Evolutionary conservation across 495 filamentous ascomycete species (phyloP), one percentile per base, ranked within the genome.

Genomic region (Astrocystis sublimbata): DNA sequence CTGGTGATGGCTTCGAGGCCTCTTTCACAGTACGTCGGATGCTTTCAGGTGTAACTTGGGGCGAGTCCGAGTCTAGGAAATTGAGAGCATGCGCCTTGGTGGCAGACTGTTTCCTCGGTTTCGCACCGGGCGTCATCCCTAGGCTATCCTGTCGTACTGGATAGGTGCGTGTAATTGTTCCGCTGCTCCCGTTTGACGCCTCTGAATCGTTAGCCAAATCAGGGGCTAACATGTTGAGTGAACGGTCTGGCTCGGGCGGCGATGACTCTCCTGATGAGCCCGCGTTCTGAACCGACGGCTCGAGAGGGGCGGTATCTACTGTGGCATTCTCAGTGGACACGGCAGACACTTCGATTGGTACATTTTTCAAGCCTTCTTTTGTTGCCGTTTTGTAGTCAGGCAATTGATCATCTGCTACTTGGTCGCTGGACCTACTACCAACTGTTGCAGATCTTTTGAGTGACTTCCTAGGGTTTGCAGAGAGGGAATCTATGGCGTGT

Each of bases 31-130:
- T 66, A 15, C 65, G 69, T 41, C 69, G 53, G 55, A 75, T 71
- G 50, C 55, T 63, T 42, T 76, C 73, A 15, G 68, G 47, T 0
- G 73, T 75, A 0, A 73, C 43, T 21, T 36, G 52, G 12, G 72
- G 72, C 13, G 72, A 73, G 49, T 74, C 73, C 5, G 62, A 62
- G 41, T 75, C 71, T 4, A 77, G 57, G 36, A 73, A 76, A 61
- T 67, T 72, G 21, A 77, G 41, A 19, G 65, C 71, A 45, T 76
- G 66, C 15, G 70, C 71, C 38, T 62, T 61, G 28, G 38, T 57
- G 9, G 13, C 28, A 21, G 63, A 33, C 30, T 63, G 63, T 43
- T 50, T 71, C 60, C 70, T 78, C 8, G 67, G 62, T 23, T 69
- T 66, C 0, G 67, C 65, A n/a, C 64, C 69, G 15, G 67, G 65